phyloP scores from a whole-genome alignment of 306 rosid species.

The Senna siamea region DNA sequence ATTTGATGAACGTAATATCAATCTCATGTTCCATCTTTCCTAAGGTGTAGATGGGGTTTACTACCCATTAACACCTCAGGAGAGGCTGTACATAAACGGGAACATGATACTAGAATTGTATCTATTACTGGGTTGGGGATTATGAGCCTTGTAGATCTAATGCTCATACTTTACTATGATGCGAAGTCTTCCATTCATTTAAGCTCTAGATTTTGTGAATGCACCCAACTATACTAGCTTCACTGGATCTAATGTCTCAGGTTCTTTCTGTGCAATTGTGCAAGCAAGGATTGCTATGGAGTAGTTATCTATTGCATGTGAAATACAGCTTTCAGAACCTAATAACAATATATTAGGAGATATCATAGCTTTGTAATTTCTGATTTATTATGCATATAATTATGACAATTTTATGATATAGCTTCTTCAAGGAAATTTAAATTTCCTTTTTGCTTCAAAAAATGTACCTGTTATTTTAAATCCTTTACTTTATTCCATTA shows the following conservation, averaged over 20 bases:
- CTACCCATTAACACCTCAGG: background rate
- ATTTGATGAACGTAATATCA: constrained; percentile 3
- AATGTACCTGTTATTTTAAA: background rate
- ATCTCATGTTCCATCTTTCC: background rate
- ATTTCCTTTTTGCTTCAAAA: background rate
- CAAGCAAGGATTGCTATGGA: background rate
- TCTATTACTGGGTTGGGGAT: background rate
- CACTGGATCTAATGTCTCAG: background rate
- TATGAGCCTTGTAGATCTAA: background rate
- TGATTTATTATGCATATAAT: background rate
- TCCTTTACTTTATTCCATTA: background rate
- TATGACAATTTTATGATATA: background rate
- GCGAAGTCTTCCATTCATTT: background rate
- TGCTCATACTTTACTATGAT: background rate
- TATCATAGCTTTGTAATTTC: background rate
- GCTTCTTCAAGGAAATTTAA: background rate
- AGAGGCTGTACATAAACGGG: background rate
- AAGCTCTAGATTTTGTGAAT: background rate
- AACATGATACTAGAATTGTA: background rate
- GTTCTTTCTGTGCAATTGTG: background rate
- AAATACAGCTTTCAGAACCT: background rate
- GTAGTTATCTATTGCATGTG: constrained; percentile 20
- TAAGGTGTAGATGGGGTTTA: background rate
- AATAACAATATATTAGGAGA: background rate
- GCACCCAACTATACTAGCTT: background rate